Evolutionary conservation across 495 filamentous ascomycete species (phyloP).

Genomic region (Annulohypoxylon bovei): DNA sequence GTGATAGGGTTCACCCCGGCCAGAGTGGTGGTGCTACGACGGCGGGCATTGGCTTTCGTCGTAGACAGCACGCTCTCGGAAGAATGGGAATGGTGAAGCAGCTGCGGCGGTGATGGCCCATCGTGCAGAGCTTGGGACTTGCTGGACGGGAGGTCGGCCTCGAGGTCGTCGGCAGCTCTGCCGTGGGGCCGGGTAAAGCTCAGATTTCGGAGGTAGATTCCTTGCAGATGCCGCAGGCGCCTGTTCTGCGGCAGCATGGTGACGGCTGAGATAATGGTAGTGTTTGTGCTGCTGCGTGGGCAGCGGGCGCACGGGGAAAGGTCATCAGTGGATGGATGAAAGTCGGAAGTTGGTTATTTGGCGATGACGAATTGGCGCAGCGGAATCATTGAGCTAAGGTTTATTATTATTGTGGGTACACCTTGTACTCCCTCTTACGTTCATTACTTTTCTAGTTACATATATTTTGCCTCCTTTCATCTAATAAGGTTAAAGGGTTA

Average conservation of each 20-base stretch:
- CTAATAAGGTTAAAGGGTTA: neutral
- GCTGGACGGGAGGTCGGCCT: slow-evolving; percentile 75
- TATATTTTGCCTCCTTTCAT: neutral
- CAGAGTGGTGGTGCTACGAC: slow-evolving; percentile 77
- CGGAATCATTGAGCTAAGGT: neutral
- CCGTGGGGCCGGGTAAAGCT: slow-evolving; percentile 70
- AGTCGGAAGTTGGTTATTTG: slow-evolving; percentile 45
- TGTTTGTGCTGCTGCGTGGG: slow-evolving; percentile 46
- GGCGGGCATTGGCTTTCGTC: slow-evolving; percentile 54
- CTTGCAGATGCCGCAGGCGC: slow-evolving; percentile 86
- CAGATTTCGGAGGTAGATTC: slow-evolving; percentile 88
- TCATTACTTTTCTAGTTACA: neutral
- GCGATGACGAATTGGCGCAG: slow-evolving; percentile 1
- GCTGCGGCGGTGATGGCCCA: slow-evolving; percentile 41
- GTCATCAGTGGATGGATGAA: slow-evolving; percentile 52
- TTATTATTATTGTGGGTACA: slow-evolving; percentile 6
- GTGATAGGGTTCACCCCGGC: slow-evolving; percentile 70
- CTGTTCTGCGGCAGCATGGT: slow-evolving; percentile 76
- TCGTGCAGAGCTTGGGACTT: slow-evolving; percentile 73
- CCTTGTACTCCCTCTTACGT: neutral
- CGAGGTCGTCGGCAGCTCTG: slow-evolving; percentile 86
- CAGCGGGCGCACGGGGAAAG: slow-evolving; percentile 53
- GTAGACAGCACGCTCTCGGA: slow-evolving; percentile 69
- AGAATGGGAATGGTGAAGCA: slow-evolving; percentile 74
- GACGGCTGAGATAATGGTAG: neutral